Base-by-base conservation (phyloP, 164 flowering plant genomes). In the Vitis cinerea region DNA sequence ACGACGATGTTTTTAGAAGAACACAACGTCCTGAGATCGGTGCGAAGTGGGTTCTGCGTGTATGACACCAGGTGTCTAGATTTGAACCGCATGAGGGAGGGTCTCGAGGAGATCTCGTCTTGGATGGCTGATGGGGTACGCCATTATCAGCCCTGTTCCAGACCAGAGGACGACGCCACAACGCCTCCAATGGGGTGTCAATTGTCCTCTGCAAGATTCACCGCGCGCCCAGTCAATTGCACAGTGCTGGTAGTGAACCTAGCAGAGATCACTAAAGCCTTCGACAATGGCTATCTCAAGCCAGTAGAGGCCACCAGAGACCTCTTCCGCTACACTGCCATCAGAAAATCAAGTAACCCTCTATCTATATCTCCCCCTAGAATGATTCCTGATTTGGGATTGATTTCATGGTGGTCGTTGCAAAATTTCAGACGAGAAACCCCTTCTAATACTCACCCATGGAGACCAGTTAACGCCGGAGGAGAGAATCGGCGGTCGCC, bases 1-100 rank as follows among this genome's bases (percentile, higher is more conserved):
- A 84, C 84, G 1, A 88, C 88, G 0, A 73, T 81, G 86, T 78
- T 66, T 31, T 57, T 92, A 83, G 90, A 92, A 73, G 97, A 87
- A 67, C 95, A 90, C 80, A 90, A 92, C 53, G 92, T 87, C 4
- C 14, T 87, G 79, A 82, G 97, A 60, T 90, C 92, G 44, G 31
- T 64, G 70, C 68, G 85, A 54, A 85, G 80, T 64, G 97, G 97
- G 66, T 87, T 92, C 64, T 90, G 94, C 30, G 87, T 90, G 50
- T 90, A 77, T 50, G 95, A 92, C 66, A 78, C 94, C 0, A 85
- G 90, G 67, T 91, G 97, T 4, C 71, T 88, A 23, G 84, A 82
- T 63, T 78, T 78, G 54, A 59, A 66, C 11, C 63, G 55, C 50
- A 61, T 82, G 63, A 64, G 17, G 0, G 85, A 86, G 74, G 73